Conservation (phyloP, 805 yeast genomes). For the Pichia insulana region DNA sequence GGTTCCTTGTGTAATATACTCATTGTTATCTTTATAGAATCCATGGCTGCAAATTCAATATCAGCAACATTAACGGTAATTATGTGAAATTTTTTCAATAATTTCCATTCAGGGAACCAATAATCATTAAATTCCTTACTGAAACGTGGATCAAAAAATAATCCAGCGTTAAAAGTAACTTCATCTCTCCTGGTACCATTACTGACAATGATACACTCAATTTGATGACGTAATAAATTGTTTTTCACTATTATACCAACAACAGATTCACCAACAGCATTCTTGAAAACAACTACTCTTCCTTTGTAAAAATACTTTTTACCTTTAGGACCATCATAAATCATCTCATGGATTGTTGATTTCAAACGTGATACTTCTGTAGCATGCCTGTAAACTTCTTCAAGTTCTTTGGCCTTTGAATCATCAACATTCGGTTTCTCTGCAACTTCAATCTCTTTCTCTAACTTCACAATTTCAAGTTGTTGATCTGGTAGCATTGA, state of each 20-base stretch:
- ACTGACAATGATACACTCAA: conserved; percentile 29
- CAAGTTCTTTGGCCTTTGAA: conserved; percentile 33
- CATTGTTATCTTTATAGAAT: conserved; percentile 21
- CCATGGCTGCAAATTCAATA: conserved; percentile 38
- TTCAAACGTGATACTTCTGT: conserved; percentile 34
- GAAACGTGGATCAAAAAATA: conserved; percentile 20
- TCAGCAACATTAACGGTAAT: conserved; percentile 33
- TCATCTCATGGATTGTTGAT: conserved; percentile 37
- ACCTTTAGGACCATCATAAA: conserved; percentile 40
- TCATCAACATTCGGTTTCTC: conserved; percentile 31
- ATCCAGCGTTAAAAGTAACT: conserved; percentile 9
- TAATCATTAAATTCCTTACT: conserved; percentile 26
- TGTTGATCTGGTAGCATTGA: conserved; percentile 81
- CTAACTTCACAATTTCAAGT: conserved; percentile 46
- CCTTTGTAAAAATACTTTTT: conserved; percentile 44
- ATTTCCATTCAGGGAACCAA: conserved; percentile 29
- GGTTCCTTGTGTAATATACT: conserved; percentile 3
- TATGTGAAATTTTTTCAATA: conserved; percentile 7
- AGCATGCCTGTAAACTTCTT: conserved; percentile 32
- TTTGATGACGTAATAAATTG: conserved; percentile 8
- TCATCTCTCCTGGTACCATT: background rate
- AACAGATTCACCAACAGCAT: conserved; percentile 26
- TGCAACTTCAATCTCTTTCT: conserved; percentile 32
- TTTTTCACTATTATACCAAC: conserved; percentile 5
- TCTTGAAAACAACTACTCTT: conserved; percentile 50